A percentile compares a stretch with the other conserved stretches of the same genome.
phyloP scores from a whole-genome alignment of 2,329 filamentous ascomycete genomes.

The Penicillium hordei region DNA sequence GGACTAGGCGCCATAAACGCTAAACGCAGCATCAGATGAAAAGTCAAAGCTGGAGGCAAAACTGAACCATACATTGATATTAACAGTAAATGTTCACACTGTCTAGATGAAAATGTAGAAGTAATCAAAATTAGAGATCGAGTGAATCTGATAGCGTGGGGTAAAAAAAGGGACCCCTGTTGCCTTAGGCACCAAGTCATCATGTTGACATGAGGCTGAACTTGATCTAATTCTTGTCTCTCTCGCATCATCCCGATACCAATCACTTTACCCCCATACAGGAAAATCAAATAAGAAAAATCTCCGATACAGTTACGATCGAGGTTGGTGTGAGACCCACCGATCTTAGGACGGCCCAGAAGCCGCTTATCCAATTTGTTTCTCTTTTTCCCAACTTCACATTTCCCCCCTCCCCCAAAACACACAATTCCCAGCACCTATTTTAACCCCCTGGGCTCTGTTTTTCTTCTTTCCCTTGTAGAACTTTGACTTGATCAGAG shows the following conservation, averaged over 20 bases:
- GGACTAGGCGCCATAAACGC: not conserved
- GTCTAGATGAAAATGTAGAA: not conserved
- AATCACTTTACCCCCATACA: not conserved
- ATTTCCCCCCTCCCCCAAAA: conserved; percentile 11
- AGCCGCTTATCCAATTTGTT: conserved; percentile 26
- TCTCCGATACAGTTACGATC: not conserved
- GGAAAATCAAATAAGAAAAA: not conserved
- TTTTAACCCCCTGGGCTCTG: not conserved
- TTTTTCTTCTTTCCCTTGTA: not conserved
- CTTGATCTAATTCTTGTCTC: not conserved
- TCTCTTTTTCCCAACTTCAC: conserved; percentile 27
- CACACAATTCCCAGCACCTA: conserved; percentile 14
- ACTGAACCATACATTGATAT: not conserved
- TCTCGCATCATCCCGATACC: not conserved
- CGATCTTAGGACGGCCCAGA: conserved; percentile 12
- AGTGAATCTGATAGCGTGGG: conserved; percentile 6
- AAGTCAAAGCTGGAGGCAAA: not conserved
- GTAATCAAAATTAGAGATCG: not conserved
- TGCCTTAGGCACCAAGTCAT: conserved; percentile 1
- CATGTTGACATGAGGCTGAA: conserved; percentile 5
- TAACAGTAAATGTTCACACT: not conserved
- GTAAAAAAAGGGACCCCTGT: not conserved
- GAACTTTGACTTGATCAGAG: not conserved
- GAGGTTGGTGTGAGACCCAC: conserved; percentile 12
- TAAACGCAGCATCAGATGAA: not conserved